Evolutionary conservation across 345 rosid genomes (phyloP).

Genomic region (Jatropha curcas): DNA sequence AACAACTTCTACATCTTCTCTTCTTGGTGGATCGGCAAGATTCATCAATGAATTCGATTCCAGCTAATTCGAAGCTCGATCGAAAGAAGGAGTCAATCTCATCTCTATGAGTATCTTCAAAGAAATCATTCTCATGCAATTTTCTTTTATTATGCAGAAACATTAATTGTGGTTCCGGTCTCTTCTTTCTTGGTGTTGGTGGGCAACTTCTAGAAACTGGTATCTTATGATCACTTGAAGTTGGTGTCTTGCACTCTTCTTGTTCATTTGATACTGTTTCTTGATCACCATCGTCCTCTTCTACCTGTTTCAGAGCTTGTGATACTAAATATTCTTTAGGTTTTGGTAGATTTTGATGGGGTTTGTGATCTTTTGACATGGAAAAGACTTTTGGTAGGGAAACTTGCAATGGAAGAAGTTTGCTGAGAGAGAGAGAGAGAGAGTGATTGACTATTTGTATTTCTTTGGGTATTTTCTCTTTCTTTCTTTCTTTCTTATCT

Average conservation of each 20-base stretch:
- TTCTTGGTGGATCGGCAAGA: constrained; percentile 23
- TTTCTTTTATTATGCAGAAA: constrained; percentile 31
- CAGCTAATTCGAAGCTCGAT: constrained; percentile 28
- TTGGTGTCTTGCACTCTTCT: constrained; percentile 48
- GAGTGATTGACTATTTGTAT: constrained; percentile 18
- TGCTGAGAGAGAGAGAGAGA: constrained; percentile 13
- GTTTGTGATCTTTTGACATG: constrained; percentile 26
- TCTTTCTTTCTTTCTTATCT: constrained; percentile 15
- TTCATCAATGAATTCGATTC: neutral
- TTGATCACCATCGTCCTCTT: neutral
- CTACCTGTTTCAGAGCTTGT: neutral
- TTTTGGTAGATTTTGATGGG: constrained; percentile 5
- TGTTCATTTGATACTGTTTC: constrained; percentile 5
- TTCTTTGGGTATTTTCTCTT: neutral
- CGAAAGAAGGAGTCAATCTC: constrained; percentile 57
- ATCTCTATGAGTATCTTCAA: constrained; percentile 39
- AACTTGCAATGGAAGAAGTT: constrained; percentile 23
- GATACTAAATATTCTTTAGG: neutral
- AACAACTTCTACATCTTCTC: constrained; percentile 48
- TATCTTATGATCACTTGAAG: constrained; percentile 47
- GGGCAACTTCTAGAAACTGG: constrained; percentile 51
- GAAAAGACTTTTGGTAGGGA: neutral
- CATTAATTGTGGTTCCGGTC: neutral
- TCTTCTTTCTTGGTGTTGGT: constrained; percentile 50
- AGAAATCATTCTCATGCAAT: constrained; percentile 31